These are phyloP conservation scores for Quillaja saponaria DNA, from an alignment of 306 rosid species.

Conservation along the genomic window DNA sequence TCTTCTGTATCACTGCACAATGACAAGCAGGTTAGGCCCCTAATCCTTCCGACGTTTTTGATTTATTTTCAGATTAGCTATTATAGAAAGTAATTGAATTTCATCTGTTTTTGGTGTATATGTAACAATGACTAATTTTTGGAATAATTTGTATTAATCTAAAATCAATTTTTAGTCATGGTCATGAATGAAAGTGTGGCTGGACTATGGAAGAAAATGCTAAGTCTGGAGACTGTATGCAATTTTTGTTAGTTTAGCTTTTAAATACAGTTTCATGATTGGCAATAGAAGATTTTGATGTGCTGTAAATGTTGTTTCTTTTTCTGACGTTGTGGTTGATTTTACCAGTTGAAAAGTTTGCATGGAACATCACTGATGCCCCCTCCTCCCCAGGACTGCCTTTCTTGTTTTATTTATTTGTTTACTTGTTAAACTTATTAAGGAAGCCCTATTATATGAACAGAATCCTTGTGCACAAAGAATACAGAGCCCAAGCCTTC, in stretches of 20 bases:
- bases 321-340: too few species aligned
- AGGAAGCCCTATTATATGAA: too few species aligned
- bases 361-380: too few species aligned
- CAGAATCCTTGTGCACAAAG: too few species aligned
- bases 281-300: too few species aligned
- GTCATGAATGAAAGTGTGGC: not conserved
- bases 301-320: too few species aligned
- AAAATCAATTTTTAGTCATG: not conserved
- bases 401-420: too few species aligned
- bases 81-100: conserved; percentile 10
- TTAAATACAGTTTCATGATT: too few species aligned
- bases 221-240: conserved; percentile 5
- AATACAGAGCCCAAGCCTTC: not conserved
- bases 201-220: conserved; percentile 14
- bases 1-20: conserved; percentile 81
- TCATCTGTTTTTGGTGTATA: conserved; percentile 2
- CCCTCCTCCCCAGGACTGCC: too few species aligned
- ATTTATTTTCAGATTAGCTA: conserved; percentile 28
- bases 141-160: not conserved
- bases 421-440: too few species aligned
- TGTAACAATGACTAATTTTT: not conserved
- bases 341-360: too few species aligned
- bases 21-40: conserved; percentile 74
- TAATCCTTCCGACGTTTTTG: conserved; percentile 29
- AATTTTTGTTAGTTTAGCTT: not conserved